Evolutionary conservation across 2,329 filamentous ascomycete species (phyloP).

Genomic region (Camptophora hylomeconis): DNA sequence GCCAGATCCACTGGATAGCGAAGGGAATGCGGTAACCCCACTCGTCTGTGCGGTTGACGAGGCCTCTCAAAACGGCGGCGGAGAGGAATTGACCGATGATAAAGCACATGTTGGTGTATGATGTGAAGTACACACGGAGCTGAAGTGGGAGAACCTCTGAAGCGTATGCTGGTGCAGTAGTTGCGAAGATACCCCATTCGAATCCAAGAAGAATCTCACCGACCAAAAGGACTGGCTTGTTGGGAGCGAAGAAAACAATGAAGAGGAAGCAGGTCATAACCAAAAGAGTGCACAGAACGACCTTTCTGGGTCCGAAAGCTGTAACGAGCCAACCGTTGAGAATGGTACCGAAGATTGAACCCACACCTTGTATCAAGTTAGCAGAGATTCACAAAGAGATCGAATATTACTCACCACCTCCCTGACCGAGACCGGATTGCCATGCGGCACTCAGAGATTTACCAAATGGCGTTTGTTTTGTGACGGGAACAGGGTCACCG

Average conservation of each 20-base stretch:
- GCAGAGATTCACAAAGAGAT: neutral
- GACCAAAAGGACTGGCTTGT: slow-evolving; percentile 32
- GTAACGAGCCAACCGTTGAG: slow-evolving; percentile 36
- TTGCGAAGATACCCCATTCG: slow-evolving; percentile 16
- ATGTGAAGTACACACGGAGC: slow-evolving; percentile 44
- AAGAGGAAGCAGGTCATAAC: slow-evolving; percentile 34
- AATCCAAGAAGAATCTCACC: slow-evolving; percentile 37
- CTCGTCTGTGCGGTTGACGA: slow-evolving; percentile 4
- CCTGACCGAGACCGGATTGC: slow-evolving; percentile 11
- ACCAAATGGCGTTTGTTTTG: slow-evolving; percentile 6
- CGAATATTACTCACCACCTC: neutral
- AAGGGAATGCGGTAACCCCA: slow-evolving; percentile 14
- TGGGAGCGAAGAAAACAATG: slow-evolving; percentile 39
- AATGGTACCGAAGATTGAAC: slow-evolving; percentile 43
- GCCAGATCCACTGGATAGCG: slow-evolving; percentile 16
- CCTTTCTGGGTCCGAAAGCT: slow-evolving; percentile 35
- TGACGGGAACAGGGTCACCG: slow-evolving; percentile 7
- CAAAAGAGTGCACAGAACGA: slow-evolving; percentile 33
- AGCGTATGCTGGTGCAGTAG: slow-evolving; percentile 46
- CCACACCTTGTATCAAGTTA: slow-evolving; percentile 34
- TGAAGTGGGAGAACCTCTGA: slow-evolving; percentile 51
- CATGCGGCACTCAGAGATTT: slow-evolving; percentile 10
- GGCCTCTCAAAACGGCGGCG: slow-evolving; percentile 10
- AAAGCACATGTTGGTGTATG: slow-evolving; percentile 49
- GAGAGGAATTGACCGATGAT: slow-evolving; percentile 48